Base-by-base conservation (phyloP, 2,329 filamentous ascomycete species). In the Ophiostoma angusticollis region DNA sequence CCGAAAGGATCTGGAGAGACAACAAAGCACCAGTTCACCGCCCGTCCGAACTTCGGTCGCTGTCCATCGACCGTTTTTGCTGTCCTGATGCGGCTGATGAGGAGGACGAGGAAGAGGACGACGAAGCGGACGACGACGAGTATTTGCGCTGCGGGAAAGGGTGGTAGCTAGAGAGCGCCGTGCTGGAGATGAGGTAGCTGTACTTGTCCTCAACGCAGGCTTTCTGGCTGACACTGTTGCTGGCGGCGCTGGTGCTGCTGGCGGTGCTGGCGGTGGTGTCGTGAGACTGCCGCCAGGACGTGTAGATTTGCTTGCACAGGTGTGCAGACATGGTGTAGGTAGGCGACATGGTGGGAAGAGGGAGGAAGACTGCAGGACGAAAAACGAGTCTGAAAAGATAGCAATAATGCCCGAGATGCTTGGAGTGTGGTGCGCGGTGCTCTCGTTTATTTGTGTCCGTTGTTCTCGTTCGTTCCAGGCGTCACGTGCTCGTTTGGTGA, bases 291-390 rank as follows among this genome's bases (percentile, higher is more conserved):
- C 63, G 63, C 68, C 70, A 74, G n/a, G 71, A 74, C 37, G 67
- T 61, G 60, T 65, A 70, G 58, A 75, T 68, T 50, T 74, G 63
- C 56, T 70, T 72, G 67, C 68, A 71, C 55, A 75, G 58, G 50
- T 75, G 71, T 49, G 70, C 69, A 13, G 70, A 72, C 64, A 75
- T 73, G 47, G 71, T 74, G 59, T 74, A 71, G 27, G 71, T 73
- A 36, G 69, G 70, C 40, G 69, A 64, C 71, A 75, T 59, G 46
- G 37, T 12, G 32, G 32, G 22, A 17, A 7, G 5, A 14, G 13
- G 13, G 9, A 23, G n/a, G n/a, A n/a, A n/a, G n/a, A n/a, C n/a
- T n/a, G n/a, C n/a, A n/a, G n/a, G n/a, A n/a, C n/a, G n/a, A n/a
- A n/a, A n/a, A n/a, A n/a, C n/a, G n/a, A n/a, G n/a, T n/a, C n/a